A percentile compares a stretch with the other conserved stretches of the same genome.
phyloP scores from a whole-genome alignment of 441 rosid species.

The Monsonia emarginata region DNA sequence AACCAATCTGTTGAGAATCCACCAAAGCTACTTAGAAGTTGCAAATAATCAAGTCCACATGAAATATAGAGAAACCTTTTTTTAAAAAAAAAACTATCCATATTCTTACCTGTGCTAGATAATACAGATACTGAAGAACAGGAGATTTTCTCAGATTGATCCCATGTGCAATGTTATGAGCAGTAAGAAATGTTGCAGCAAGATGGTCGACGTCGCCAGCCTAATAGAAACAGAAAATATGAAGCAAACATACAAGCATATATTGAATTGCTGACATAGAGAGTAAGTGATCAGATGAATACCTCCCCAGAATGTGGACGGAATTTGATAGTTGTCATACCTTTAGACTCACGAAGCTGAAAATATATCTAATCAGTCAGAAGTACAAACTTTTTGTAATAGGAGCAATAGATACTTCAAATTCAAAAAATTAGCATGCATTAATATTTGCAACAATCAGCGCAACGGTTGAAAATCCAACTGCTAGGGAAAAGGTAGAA shows the following conservation, averaged over 20 bases:
- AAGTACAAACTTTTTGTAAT: too few relatives aligned
- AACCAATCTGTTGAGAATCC: slow-evolving; percentile 56
- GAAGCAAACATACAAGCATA: slow-evolving; percentile 12
- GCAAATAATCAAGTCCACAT: neutral
- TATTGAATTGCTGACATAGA: neutral
- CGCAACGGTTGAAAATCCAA: too few relatives aligned
- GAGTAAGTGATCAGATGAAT: neutral
- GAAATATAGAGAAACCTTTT: neutral
- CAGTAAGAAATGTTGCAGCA: slow-evolving; percentile 89
- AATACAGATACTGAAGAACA: slow-evolving; percentile 93
- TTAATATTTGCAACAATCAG: too few relatives aligned
- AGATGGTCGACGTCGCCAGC: slow-evolving; percentile 98
- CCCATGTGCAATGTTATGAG: slow-evolving; percentile 94
- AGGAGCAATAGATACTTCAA: slow-evolving; percentile 4
- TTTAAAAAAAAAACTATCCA: neutral
- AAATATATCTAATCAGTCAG: slow-evolving; percentile 20
- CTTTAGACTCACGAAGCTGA: slow-evolving; percentile 98
- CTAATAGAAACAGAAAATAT: slow-evolving; percentile 32
- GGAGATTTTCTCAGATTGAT: slow-evolving; percentile 95
- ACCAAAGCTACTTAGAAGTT: slow-evolving; percentile 17
- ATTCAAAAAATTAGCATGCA: slow-evolving; percentile 1
- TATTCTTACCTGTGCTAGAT: slow-evolving; percentile 68
- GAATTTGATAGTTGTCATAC: slow-evolving; percentile 89
- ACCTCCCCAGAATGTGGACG: slow-evolving; percentile 57
- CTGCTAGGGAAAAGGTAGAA: neutral